Percentiles rank a stretch among this genome's conserved stretches.
These are phyloP conservation scores for Podospora appendiculata DNA, from an alignment of 495 filamentous ascomycete species.

Conservation along the genomic window DNA sequence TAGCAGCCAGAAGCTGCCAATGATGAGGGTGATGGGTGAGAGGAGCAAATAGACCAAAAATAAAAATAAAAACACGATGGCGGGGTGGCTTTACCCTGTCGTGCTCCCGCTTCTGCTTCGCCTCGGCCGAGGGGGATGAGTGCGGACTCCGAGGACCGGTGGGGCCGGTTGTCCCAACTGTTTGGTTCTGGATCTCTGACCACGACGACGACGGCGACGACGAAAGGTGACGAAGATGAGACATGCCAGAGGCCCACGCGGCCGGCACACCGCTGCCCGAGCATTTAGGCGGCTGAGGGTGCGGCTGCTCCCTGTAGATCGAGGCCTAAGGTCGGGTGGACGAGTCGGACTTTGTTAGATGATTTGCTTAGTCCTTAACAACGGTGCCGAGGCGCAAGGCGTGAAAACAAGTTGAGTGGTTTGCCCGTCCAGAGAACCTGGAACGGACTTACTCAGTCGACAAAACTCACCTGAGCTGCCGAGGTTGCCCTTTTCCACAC, in stretches of 20 bases:
- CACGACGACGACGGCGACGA: not conserved
- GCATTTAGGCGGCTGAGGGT: not conserved
- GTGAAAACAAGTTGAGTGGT: too few species aligned
- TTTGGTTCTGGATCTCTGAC: not conserved
- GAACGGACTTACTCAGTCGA: not conserved
- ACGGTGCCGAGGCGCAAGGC: not conserved
- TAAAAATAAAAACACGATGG: too few species aligned
- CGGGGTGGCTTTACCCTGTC: conserved; percentile 25
- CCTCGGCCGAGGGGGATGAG: conserved; percentile 27
- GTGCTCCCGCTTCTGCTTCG: conserved; percentile 34
- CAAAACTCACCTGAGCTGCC: conserved; percentile 11
- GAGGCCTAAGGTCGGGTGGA: not conserved
- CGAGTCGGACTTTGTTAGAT: not conserved
- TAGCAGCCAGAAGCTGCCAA: too few species aligned
- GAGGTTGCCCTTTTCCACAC: conserved; percentile 17
- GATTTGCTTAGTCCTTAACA: not conserved
- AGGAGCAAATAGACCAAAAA: too few species aligned
- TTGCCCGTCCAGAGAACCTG: too few species aligned
- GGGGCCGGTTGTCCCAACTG: not conserved
- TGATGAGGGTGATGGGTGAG: too few species aligned
- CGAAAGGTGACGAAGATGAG: not conserved
- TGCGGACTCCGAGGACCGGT: conserved; percentile 11
- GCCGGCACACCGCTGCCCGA: not conserved
- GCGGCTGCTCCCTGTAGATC: not conserved
- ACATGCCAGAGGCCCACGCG: not conserved